phyloP scores from a whole-genome alignment of 495 filamentous ascomycete species.

The Tuber calosporum region DNA sequence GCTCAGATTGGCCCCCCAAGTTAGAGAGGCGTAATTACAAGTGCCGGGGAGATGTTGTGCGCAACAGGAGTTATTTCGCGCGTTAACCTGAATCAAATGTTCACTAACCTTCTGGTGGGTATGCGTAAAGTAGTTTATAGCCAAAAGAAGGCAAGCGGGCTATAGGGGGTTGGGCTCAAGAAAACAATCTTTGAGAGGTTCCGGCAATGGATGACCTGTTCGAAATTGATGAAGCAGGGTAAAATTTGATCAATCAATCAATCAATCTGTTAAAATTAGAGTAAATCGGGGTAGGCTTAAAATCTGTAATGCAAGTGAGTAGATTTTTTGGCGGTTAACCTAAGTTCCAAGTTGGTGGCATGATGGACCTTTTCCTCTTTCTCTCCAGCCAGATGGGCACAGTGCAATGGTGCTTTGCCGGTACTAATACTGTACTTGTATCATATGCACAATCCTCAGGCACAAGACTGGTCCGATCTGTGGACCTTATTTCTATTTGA shows the following conservation, averaged over 20 bases:
- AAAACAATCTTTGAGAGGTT: no score
- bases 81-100: no score
- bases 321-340: not conserved
- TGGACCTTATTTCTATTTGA: not conserved
- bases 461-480: not conserved
- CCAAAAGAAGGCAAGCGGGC: not conserved
- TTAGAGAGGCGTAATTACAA: no score
- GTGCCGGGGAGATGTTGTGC: no score
- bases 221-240: no score
- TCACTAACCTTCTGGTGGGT: no score
- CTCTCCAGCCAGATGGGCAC: not conserved
- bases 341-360: not conserved
- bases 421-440: no score
- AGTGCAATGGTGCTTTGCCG: not conserved
- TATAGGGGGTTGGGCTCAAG: no score
- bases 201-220: no score
- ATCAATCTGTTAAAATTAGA: not conserved
- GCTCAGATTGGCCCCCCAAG: not conserved
- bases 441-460: not conserved
- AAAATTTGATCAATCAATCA: no score
- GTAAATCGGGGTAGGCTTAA: not conserved
- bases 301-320: not conserved
- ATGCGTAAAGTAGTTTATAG: not conserved
- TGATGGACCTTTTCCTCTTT: not conserved
- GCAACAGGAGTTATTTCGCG: no score